Conservation (phyloP, 1,284 basidiomycete genomes). For the Naganishia cerealis region DNA sequence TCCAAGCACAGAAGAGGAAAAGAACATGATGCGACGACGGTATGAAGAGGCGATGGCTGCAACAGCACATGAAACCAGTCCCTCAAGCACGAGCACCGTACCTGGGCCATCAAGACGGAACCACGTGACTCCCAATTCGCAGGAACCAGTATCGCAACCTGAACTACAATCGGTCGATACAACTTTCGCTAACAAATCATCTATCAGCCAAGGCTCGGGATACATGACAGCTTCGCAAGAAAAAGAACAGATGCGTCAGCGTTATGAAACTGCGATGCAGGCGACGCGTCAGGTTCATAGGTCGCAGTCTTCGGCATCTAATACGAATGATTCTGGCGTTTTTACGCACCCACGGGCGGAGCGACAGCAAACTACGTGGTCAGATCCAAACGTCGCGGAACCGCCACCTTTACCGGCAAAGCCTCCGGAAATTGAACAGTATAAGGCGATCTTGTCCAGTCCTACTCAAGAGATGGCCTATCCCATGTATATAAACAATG, state of each 20-base stretch:
- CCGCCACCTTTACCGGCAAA: slow-evolving; percentile 14
- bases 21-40: slow-evolving; percentile 42
- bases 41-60: slow-evolving; percentile 41
- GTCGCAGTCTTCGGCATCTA: background rate
- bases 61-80: slow-evolving; percentile 4
- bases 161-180: background rate
- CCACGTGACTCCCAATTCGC: background rate
- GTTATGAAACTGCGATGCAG: slow-evolving; percentile 43
- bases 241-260: slow-evolving; percentile 44
- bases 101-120: background rate
- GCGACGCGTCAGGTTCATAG: background rate
- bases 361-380: background rate
- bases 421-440: slow-evolving; percentile 16
- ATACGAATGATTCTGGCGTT: slow-evolving; percentile 4
- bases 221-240: slow-evolving; percentile 44
- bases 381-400: background rate
- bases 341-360: background rate
- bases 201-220: background rate
- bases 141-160: too few species aligned
- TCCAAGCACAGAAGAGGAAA: slow-evolving; percentile 44
- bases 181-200: background rate
- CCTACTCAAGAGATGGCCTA: slow-evolving; percentile 15
- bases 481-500: slow-evolving; percentile 13
- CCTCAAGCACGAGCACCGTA: slow-evolving; percentile 13
- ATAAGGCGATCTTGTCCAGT: slow-evolving; percentile 25